Percentiles rank a stretch among this genome's conserved stretches.
phyloP scores from a whole-genome alignment of 495 filamentous ascomycete genomes.

The Patellaria atrata region DNA sequence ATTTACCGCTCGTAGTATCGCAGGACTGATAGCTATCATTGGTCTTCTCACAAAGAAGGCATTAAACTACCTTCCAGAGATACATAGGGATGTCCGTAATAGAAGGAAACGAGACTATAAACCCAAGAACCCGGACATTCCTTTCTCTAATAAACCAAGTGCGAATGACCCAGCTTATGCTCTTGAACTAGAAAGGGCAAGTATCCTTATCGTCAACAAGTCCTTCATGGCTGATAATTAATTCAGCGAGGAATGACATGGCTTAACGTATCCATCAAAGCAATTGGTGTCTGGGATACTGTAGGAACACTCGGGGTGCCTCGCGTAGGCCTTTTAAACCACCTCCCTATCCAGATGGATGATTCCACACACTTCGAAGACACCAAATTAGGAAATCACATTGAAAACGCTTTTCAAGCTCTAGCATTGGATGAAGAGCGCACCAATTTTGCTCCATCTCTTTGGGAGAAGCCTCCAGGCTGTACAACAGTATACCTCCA shows the following conservation, averaged over 20 bases:
- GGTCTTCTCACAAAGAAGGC: constrained; percentile 51
- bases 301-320: constrained; percentile 16
- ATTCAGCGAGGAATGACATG: constrained; percentile 18
- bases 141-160: constrained; percentile 44
- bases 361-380: constrained; percentile 36
- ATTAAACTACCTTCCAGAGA: constrained; percentile 46
- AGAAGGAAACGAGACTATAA: constrained; percentile 36
- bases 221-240: too few species aligned
- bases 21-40: constrained; percentile 44
- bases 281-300: constrained; percentile 29
- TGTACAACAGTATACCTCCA: constrained; percentile 12
- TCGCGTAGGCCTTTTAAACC: constrained; percentile 3
- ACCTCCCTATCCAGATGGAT: constrained; percentile 12
- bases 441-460: constrained; percentile 15
- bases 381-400: constrained; percentile 13
- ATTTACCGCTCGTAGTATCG: constrained; percentile 54
- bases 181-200: constrained; percentile 31
- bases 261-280: constrained; percentile 25
- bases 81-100: constrained; percentile 50
- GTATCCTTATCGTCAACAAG: constrained; percentile 34
- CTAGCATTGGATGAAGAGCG: constrained; percentile 16
- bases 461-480: constrained; percentile 19
- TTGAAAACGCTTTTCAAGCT: constrained; percentile 18
- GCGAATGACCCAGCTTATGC: constrained; percentile 26
- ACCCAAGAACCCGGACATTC: constrained; percentile 40